Evolutionary conservation across 2,329 filamentous ascomycete species (phyloP), one percentile per base, ranked within the genome.

Genomic region (Nemania sp.): DNA sequence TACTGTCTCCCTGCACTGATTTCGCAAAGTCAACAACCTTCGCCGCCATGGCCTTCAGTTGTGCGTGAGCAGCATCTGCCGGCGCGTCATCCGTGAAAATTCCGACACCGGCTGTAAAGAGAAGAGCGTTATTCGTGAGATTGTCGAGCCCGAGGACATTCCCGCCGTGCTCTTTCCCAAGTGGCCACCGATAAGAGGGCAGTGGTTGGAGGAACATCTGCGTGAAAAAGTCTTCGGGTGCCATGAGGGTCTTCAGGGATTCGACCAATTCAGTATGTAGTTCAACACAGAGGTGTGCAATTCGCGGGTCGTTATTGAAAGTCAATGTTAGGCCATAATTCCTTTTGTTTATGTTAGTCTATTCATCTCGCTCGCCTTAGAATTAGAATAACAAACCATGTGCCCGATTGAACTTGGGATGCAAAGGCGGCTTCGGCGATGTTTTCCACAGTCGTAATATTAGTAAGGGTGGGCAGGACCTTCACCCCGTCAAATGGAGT

Each of bases 61-160:
- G 61, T 0, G 66, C 62, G 32, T 73, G 49, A 5, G 75, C 74
- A 24, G 70, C 27, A 0, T 71, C 70, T 3, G 68, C 26, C n/a
- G 66, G 72, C 8, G 56, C 63, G 15, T 67, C 60, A 5, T 71
- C 71, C 8, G 62, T 20, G n/a, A 64, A 13, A 13, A 74, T 20
- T 11, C 66, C 55, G n/a, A 69, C 54, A 43, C 73, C 74, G 3
- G 55, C 71, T 45, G 69, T 73, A 59, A 64, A 76, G 35, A 76
- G 41, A 10, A 76, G 60, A 8, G 66, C 68, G 51, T 73, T 73
- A 20, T 70, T 55, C 27, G 49, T 24, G 22, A 74, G 54, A 13
- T 68, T 51, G 29, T 76, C 75, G 1, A 77, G 62, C 3, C 76
- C 76, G 18, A 77, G 74, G 57, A 77, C 73, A 56, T 77, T 76